These are phyloP conservation scores for Scleroderma citrinum DNA, from an alignment of 768 basidiomycete species.

Conservation along the genomic window DNA sequence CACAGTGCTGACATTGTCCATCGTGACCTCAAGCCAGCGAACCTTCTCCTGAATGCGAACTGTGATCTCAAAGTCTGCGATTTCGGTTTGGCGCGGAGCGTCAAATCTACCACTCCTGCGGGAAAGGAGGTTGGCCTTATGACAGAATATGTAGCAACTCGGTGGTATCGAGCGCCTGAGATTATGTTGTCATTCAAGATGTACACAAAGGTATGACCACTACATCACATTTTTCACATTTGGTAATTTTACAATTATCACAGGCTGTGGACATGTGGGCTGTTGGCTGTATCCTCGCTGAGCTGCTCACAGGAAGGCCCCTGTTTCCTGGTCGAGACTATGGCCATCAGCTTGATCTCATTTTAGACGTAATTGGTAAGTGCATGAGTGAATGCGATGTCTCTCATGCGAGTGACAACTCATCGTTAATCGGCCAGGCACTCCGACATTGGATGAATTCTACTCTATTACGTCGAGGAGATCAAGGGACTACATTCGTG, in stretches of 20 bases:
- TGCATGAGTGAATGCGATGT: constrained; percentile 7
- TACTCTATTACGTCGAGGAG: constrained; percentile 82
- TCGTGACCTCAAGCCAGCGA: constrained; percentile 80
- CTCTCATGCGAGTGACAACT: constrained; percentile 14
- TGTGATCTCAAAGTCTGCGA: constrained; percentile 89
- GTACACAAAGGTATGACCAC: constrained; percentile 56
- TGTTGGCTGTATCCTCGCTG: constrained; percentile 72
- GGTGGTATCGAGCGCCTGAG: constrained; percentile 92
- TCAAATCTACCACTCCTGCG: constrained; percentile 44
- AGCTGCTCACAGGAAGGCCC: constrained; percentile 74
- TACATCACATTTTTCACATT: constrained; percentile 9
- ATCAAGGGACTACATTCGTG: constrained; percentile 83
- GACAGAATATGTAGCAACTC: constrained; percentile 86
- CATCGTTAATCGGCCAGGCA: constrained; percentile 38
- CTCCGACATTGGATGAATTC: constrained; percentile 86
- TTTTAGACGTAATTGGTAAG: constrained; percentile 79
- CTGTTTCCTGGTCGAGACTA: constrained; percentile 87
- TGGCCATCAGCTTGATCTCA: constrained; percentile 82
- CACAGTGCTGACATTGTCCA: constrained; percentile 82
- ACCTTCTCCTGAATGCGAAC: constrained; percentile 82
- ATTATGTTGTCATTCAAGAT: constrained; percentile 94
- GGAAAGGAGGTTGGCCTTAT: constrained; percentile 63
- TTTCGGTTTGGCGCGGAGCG: constrained; percentile 74
- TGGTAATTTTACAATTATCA: constrained; percentile 2
- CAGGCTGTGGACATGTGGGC: constrained; percentile 73